Conservation (phyloP, 768 basidiomycete species). For the Phanerodontia chrysosporium region DNA sequence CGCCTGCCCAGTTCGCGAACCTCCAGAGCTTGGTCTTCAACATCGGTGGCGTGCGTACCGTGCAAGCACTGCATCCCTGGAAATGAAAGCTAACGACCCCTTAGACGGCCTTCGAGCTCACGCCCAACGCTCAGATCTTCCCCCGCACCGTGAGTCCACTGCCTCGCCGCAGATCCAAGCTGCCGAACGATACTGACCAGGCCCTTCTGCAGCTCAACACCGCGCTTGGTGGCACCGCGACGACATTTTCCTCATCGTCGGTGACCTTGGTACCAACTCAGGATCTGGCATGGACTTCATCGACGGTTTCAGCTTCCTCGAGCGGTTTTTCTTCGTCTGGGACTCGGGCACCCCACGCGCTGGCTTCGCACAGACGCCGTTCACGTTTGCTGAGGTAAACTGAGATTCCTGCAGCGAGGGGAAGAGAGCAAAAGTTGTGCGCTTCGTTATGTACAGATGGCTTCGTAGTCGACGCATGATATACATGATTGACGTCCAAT, state of each 20-base stretch:
- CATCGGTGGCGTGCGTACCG: constrained; percentile 22
- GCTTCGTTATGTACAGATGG: too few species aligned
- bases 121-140: constrained; percentile 14
- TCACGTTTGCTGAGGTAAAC: constrained; percentile 42
- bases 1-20: constrained; percentile 22
- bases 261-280: constrained; percentile 15
- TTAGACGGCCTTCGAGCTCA: constrained; percentile 5
- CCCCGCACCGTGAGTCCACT: neutral
- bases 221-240: constrained; percentile 19
- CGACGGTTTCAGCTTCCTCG: constrained; percentile 19
- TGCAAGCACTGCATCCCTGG: neutral
- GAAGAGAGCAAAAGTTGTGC: too few species aligned
- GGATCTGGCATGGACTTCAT: constrained; percentile 25
- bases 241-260: constrained; percentile 21
- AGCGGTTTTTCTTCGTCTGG: constrained; percentile 39
- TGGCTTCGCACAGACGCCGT: constrained; percentile 49
- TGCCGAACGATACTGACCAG: neutral
- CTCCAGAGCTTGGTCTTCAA: constrained; percentile 31
- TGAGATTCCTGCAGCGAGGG: too few species aligned
- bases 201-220: constrained; percentile 21
- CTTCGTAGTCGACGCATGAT: too few species aligned
- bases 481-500: too few species aligned
- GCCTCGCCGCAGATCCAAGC: too few species aligned
- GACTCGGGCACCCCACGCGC: constrained; percentile 49
- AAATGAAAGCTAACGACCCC: neutral